These are phyloP conservation scores for Leccinum olivaceopallidum DNA, from an alignment of 768 basidiomycete genomes.

Conservation along the genomic window DNA sequence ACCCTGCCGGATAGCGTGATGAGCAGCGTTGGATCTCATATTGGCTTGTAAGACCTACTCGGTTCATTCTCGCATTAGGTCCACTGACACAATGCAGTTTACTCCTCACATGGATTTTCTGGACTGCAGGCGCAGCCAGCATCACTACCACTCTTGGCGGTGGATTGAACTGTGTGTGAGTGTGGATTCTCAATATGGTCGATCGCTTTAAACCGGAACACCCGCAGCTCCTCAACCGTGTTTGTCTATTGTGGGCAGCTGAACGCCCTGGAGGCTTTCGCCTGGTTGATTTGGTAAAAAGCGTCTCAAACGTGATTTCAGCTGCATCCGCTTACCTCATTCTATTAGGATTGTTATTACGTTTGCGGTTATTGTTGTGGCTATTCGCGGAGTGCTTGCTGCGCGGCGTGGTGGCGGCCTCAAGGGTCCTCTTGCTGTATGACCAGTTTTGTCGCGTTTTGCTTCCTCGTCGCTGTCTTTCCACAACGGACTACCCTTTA, in stretches of 20 bases:
- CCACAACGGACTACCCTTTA: background rate
- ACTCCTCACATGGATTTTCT: constrained; percentile 72
- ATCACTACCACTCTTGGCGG: constrained; percentile 69
- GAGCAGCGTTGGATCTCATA: constrained; percentile 64
- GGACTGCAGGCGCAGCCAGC: constrained; percentile 72
- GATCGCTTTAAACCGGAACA: background rate
- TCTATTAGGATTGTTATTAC: constrained; percentile 60
- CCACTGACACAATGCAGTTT: constrained; percentile 44
- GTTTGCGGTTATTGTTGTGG: constrained; percentile 54
- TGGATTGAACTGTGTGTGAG: constrained; percentile 67
- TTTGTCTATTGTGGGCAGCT: constrained; percentile 74
- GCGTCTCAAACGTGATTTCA: background rate
- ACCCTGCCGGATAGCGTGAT: constrained; percentile 46
- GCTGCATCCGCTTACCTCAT: background rate
- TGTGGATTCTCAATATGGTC: background rate
- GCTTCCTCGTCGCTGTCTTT: constrained; percentile 8
- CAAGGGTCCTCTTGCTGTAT: constrained; percentile 52
- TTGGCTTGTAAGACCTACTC: constrained; percentile 51
- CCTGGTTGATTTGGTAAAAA: constrained; percentile 72
- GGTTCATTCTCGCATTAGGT: background rate
- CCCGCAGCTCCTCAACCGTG: constrained; percentile 38
- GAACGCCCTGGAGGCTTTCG: constrained; percentile 73
- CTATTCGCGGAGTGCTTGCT: constrained; percentile 59
- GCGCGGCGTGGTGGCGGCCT: constrained; percentile 69
- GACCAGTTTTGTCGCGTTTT: constrained; percentile 6